A percentile compares a stretch with the other conserved stretches of the same genome.
Conservation (phyloP, 2,329 filamentous ascomycete genomes). For the Lachnellula occidentalis region DNA sequence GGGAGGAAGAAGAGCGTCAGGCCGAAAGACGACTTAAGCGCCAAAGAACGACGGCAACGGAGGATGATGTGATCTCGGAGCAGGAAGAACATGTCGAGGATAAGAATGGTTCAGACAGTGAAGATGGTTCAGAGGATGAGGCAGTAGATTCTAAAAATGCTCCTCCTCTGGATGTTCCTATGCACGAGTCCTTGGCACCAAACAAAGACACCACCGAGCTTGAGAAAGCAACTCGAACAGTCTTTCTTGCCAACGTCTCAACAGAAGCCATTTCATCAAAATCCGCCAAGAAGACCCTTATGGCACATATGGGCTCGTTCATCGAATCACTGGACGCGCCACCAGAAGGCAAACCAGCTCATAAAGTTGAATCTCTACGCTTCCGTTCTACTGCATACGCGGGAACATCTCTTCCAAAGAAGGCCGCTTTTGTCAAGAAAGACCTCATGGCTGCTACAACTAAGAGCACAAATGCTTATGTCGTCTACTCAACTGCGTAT, state of each 20-base stretch:
- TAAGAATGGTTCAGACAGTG: constrained; percentile 22
- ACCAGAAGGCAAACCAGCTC: constrained; percentile 42
- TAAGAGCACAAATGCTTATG: constrained; percentile 90
- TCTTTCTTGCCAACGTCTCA: constrained; percentile 91
- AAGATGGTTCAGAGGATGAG: constrained; percentile 26
- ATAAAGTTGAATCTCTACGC: constrained; percentile 83
- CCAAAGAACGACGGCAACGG: constrained; percentile 41
- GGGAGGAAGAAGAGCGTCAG: constrained; percentile 44
- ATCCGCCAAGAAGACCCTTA: constrained; percentile 68
- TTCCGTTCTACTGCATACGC: constrained; percentile 92
- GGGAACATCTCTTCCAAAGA: constrained; percentile 72
- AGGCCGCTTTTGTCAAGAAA: constrained; percentile 89
- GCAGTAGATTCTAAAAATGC: constrained; percentile 35
- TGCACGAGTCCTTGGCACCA: constrained; percentile 52
- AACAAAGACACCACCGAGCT: constrained; percentile 57
- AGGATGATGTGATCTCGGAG: constrained; percentile 31
- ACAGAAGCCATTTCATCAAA: constrained; percentile 78
- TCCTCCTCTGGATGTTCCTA: constrained; percentile 35
- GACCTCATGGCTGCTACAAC: constrained; percentile 88
- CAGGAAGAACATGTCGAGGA: constrained; percentile 28
- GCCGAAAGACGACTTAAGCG: constrained; percentile 43
- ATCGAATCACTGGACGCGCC: constrained; percentile 49
- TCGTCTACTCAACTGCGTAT: constrained; percentile 70
- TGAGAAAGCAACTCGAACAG: constrained; percentile 81
- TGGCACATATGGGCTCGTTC: constrained; percentile 73